phyloP scores from a whole-genome alignment of 2,329 filamentous ascomycete genomes.

The Cladosporium colombiae region DNA sequence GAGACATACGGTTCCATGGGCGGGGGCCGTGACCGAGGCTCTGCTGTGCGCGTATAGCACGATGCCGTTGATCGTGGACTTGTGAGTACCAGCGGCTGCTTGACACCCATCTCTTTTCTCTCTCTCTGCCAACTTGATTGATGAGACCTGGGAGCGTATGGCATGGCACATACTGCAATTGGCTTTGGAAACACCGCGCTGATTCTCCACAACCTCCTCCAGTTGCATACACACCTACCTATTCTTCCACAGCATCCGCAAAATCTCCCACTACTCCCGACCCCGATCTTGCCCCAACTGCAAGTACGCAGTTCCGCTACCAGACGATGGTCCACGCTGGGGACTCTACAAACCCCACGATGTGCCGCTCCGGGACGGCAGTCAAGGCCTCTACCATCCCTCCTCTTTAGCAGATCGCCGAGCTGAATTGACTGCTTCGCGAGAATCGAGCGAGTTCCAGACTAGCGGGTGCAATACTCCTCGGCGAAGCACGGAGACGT shows the following conservation, averaged over 20 bases:
- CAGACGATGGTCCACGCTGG: constrained; percentile 1
- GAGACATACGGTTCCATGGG: not conserved
- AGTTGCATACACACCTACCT: constrained; percentile 10
- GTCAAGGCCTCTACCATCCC: not conserved
- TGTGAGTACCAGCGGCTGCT: not conserved
- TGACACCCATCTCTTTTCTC: not conserved
- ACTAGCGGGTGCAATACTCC: constrained; percentile 6
- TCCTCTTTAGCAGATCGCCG: not conserved
- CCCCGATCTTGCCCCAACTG: constrained; percentile 12
- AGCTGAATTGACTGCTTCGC: not conserved
- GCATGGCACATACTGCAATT: not conserved
- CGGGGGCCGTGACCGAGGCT: not conserved
- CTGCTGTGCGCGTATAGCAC: constrained; percentile 14
- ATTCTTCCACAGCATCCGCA: not conserved
- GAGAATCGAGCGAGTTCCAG: constrained; percentile 8
- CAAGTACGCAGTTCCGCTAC: constrained; percentile 5
- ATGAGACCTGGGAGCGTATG: not conserved
- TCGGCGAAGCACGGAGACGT: not conserved
- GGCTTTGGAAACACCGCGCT: not conserved
- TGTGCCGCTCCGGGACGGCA: not conserved
- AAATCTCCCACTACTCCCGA: not conserved
- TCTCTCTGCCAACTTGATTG: not conserved
- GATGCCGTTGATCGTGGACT: constrained; percentile 13
- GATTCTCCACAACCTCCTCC: not conserved
- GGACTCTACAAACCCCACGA: not conserved